Conservation (phyloP, 2,329 filamentous ascomycete species). For the Fusarium goolgardi region DNA sequence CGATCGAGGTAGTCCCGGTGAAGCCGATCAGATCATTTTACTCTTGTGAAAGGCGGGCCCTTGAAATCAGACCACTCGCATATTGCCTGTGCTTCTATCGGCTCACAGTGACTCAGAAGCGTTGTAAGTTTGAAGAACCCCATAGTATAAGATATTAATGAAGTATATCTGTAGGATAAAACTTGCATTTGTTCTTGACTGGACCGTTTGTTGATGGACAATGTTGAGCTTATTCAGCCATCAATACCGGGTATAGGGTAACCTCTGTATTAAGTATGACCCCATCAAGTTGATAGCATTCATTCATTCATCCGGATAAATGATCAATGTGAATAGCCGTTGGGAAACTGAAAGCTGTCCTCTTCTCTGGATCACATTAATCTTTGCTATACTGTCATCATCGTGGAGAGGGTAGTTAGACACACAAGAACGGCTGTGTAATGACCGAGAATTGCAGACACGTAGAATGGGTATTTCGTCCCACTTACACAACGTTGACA, state of each 20-base stretch:
- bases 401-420: no score
- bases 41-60: constrained; percentile 6
- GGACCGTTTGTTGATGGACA: not conserved
- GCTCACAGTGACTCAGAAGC: not conserved
- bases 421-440: no score
- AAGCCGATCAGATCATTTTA: constrained; percentile 7
- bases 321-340: not conserved
- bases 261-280: not conserved
- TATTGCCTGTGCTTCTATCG: constrained; percentile 4
- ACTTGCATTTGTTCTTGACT: not conserved
- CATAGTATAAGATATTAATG: not conserved
- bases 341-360: not conserved
- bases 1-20: constrained; percentile 12
- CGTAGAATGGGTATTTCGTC: not conserved
- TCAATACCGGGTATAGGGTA: not conserved
- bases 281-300: not conserved
- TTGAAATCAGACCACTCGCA: constrained; percentile 9
- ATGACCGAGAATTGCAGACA: no score
- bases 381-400: not conserved
- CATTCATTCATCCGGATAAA: not conserved
- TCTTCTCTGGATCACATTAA: not conserved
- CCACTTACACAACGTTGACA: not conserved
- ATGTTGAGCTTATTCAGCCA: not conserved
- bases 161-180: not conserved
- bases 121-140: not conserved